phyloP scores from a whole-genome alignment of 1,284 basidiomycete species.

The Prillingera fragicola region DNA sequence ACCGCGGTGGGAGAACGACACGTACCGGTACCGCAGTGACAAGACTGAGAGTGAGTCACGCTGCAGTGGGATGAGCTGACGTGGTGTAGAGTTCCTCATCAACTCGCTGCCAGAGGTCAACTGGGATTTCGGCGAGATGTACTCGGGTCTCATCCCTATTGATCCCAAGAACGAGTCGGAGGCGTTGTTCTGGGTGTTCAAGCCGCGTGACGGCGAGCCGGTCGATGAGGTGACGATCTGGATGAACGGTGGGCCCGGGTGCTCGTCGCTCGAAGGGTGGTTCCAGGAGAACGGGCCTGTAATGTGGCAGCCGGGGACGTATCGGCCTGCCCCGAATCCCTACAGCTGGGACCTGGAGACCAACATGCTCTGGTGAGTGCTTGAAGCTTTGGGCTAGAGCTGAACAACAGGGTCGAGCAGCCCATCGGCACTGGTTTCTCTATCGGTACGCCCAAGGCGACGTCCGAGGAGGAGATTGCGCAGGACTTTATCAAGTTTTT shows the following conservation, averaged over 20 bases:
- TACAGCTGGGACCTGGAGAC: conserved; percentile 71
- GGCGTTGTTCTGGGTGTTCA: conserved; percentile 24
- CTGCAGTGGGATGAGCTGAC: not conserved
- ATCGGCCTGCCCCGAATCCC: conserved; percentile 61
- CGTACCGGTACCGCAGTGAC: no score
- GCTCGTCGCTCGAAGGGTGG: conserved; percentile 69
- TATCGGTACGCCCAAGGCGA: conserved; percentile 62
- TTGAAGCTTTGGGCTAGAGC: not conserved
- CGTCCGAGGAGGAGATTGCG: conserved; percentile 37
- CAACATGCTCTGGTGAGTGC: conserved; percentile 23
- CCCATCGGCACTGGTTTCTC: conserved; percentile 77
- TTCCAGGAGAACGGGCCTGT: conserved; percentile 77
- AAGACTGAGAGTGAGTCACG: no score
- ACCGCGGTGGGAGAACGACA: no score
- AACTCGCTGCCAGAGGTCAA: conserved; percentile 12
- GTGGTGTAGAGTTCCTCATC: conserved; percentile 13
- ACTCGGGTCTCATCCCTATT: conserved; percentile 19
- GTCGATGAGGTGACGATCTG: conserved; percentile 31
- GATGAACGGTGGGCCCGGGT: conserved; percentile 42
- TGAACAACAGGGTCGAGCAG: conserved; percentile 52
- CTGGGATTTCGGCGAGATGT: conserved; percentile 16
- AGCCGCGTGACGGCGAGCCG: conserved; percentile 18
- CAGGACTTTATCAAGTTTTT: conserved; percentile 33
- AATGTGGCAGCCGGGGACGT: conserved; percentile 61
- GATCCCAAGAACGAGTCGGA: conserved; percentile 13